phyloP scores from a whole-genome alignment of 129 eudicot species.

The Sambucus nigra region DNA sequence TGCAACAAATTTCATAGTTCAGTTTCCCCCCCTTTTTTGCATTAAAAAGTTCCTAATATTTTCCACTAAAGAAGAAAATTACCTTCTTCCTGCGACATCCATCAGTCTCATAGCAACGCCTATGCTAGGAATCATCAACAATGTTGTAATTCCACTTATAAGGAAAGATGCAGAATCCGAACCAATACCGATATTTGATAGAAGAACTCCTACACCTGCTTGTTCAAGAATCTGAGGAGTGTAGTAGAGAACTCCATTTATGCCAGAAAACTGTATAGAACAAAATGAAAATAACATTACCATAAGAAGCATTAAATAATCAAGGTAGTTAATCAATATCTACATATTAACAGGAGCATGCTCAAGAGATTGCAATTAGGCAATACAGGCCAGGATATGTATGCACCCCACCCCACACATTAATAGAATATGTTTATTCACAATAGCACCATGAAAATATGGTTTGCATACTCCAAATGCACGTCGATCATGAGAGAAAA shows the following conservation, averaged over 20 bases:
- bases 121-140: conserved; percentile 80
- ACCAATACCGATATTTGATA: conserved; percentile 55
- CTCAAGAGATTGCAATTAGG: no score
- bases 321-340: no score
- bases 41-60: no score
- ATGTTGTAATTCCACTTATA: conserved; percentile 67
- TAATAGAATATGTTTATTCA: no score
- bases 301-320: no score
- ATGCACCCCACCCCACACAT: no score
- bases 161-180: conserved; percentile 74
- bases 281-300: not conserved
- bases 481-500: not conserved
- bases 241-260: conserved; percentile 82
- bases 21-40: no score
- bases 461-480: no score
- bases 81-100: conserved; percentile 95
- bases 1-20: no score
- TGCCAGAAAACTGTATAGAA: conserved; percentile 68
- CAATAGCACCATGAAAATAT: no score
- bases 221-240: conserved; percentile 94
- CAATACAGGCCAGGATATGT: no score
- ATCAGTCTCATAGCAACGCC: conserved; percentile 79
- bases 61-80: conserved; percentile 7
- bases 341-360: no score
- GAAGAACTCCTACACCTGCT: conserved; percentile 80